phyloP scores from a whole-genome alignment of 805 yeast species.

The Clavispora carvajalis region DNA sequence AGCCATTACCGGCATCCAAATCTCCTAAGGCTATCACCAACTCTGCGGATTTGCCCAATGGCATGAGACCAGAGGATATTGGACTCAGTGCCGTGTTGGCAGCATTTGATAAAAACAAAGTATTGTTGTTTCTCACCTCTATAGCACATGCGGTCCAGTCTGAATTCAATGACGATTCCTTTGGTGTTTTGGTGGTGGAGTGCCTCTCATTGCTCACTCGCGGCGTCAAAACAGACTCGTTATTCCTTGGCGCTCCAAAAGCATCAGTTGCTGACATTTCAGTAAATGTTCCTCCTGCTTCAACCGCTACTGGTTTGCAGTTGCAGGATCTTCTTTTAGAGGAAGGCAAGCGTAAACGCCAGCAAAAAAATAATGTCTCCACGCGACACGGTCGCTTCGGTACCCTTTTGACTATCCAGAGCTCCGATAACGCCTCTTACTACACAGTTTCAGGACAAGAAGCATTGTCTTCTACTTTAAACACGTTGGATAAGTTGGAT shows the following conservation, averaged over 20 bases:
- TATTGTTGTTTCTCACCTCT: conserved; percentile 67
- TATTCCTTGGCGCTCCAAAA: conserved; percentile 3
- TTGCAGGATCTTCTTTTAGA: conserved; percentile 49
- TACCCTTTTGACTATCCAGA: conserved; percentile 67
- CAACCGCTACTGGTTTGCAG: conserved; percentile 34
- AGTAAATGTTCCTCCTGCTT: conserved; percentile 14
- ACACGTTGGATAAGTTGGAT: conserved; percentile 63
- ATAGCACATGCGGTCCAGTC: conserved; percentile 58
- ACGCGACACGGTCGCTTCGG: conserved; percentile 92
- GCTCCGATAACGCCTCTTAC: conserved; percentile 49
- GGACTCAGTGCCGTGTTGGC: conserved; percentile 52
- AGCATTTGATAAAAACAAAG: conserved; percentile 65
- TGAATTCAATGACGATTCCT: conserved; percentile 56
- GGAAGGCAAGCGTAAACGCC: conserved; percentile 52
- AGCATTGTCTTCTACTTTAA: conserved; percentile 45
- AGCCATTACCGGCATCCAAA: conserved; percentile 56
- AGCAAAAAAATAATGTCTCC: conserved; percentile 46
- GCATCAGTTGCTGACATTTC: conserved; percentile 4
- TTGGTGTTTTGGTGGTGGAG: conserved; percentile 65
- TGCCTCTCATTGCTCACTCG: conserved; percentile 58
- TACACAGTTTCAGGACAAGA: conserved; percentile 70
- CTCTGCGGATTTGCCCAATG: conserved; percentile 47
- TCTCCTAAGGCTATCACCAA: conserved; percentile 35
- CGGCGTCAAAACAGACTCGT: conserved; percentile 33
- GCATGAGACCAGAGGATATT: conserved; percentile 61